Percentiles rank a stretch among this genome's conserved stretches.
Evolutionary conservation across 2,329 filamentous ascomycete species (phyloP).

Genomic region (Colletotrichum noveboracense): DNA sequence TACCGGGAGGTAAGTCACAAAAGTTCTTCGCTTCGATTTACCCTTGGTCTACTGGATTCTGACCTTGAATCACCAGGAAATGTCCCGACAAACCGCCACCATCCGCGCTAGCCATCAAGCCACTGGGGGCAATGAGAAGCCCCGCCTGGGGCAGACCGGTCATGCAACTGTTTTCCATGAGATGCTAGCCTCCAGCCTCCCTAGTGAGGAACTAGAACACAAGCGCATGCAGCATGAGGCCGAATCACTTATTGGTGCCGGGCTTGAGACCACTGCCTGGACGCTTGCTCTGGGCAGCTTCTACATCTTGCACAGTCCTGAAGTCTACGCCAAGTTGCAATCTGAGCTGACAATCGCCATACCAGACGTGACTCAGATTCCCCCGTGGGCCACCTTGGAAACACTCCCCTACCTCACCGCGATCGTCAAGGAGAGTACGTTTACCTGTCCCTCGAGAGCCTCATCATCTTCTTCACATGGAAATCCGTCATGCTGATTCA

Average conservation of each 20-base stretch:
- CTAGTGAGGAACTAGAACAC: background rate
- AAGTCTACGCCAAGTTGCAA: background rate
- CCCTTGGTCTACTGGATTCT: background rate
- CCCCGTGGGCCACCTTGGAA: background rate
- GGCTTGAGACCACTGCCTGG: background rate
- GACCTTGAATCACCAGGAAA: background rate
- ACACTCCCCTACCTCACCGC: background rate
- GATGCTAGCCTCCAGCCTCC: background rate
- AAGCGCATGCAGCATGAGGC: background rate
- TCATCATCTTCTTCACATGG: background rate
- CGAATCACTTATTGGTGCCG: background rate
- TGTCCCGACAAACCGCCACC: background rate
- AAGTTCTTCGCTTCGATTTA: no score
- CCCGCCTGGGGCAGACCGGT: background rate
- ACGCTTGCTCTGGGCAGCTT: background rate
- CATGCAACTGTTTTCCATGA: background rate
- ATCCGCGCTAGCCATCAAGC: background rate
- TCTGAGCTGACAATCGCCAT: background rate
- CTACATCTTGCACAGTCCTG: background rate
- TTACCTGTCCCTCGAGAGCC: rapidly evolving
- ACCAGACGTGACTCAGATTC: background rate
- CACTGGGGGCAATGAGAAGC: background rate
- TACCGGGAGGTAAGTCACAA: background rate
- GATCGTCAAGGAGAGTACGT: background rate
- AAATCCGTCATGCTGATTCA: background rate